Evolutionary conservation across 805 yeast species (phyloP).

Genomic region (Kazachstania viticola): DNA sequence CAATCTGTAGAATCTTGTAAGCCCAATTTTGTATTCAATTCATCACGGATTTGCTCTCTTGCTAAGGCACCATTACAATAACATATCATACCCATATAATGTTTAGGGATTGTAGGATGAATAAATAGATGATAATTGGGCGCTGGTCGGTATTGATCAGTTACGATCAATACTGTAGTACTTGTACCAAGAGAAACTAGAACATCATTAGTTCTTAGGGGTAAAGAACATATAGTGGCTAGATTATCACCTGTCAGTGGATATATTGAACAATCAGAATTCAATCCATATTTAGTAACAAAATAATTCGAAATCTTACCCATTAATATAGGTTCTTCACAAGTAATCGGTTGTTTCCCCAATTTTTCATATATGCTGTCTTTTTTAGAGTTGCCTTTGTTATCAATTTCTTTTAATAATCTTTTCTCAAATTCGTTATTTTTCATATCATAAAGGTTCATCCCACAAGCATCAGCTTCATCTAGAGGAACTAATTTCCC

Average conservation of each 20-base stretch:
- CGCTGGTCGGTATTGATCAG: constrained; percentile 67
- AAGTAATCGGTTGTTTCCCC: constrained; percentile 26
- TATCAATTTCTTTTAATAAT: constrained; percentile 34
- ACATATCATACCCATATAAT: constrained; percentile 92
- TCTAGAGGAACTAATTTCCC: constrained; percentile 60
- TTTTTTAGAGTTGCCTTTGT: constrained; percentile 5
- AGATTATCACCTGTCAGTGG: constrained; percentile 87
- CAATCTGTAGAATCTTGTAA: constrained; percentile 32
- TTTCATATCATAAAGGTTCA: constrained; percentile 74
- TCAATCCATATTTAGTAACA: constrained; percentile 52
- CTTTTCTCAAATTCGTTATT: constrained; percentile 43
- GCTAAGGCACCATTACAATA: constrained; percentile 88
- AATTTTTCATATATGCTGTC: constrained; percentile 27
- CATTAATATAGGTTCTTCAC: constrained; percentile 30
- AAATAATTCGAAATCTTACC: constrained; percentile 53
- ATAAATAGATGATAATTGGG: constrained; percentile 75
- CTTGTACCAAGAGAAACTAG: constrained; percentile 81
- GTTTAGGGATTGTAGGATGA: constrained; percentile 68
- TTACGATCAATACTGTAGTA: constrained; percentile 77
- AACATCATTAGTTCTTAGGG: constrained; percentile 64
- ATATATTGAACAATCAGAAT: constrained; percentile 43
- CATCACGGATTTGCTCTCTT: constrained; percentile 62
- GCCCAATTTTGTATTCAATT: constrained; percentile 31
- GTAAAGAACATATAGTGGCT: constrained; percentile 77
- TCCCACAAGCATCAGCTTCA: constrained; percentile 85